Conservation (phyloP, 495 filamentous ascomycete genomes). For the Penicillium antarcticum region DNA sequence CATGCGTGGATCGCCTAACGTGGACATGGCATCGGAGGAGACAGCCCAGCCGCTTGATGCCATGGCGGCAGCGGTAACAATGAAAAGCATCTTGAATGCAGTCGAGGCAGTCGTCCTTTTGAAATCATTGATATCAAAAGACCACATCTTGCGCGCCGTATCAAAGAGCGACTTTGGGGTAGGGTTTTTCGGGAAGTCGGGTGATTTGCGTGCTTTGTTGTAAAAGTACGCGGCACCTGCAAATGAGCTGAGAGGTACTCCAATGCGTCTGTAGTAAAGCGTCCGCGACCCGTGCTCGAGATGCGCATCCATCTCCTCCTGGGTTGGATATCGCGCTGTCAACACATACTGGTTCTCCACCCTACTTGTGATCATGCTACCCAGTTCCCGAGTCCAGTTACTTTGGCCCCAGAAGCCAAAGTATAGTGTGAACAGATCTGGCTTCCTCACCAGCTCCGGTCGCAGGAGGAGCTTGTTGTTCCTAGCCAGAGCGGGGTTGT, state of each 20-base stretch:
- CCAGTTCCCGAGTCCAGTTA: slow-evolving; percentile 16
- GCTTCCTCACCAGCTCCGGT: slow-evolving; percentile 16
- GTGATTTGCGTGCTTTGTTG: slow-evolving; percentile 1
- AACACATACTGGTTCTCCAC: slow-evolving; percentile 18
- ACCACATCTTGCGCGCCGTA: not conserved
- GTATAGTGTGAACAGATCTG: slow-evolving; percentile 27
- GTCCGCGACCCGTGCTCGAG: slow-evolving; percentile 15
- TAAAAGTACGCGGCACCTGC: slow-evolving; percentile 8
- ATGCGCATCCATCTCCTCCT: slow-evolving; percentile 37
- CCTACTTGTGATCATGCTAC: slow-evolving; percentile 5
- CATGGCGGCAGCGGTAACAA: slow-evolving; percentile 4
- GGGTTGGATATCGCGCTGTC: slow-evolving; percentile 25
- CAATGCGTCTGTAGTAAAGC: slow-evolving; percentile 20
- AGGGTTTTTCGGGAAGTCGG: slow-evolving; percentile 7
- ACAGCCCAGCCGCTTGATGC: slow-evolving; percentile 4
- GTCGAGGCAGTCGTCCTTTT: not conserved
- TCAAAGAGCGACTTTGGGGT: not conserved
- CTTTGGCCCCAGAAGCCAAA: slow-evolving; percentile 26
- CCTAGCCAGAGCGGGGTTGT: slow-evolving; percentile 11
- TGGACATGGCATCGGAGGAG: slow-evolving; percentile 9
- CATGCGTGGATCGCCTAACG: slow-evolving; percentile 28
- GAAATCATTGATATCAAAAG: not conserved
- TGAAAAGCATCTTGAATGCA: slow-evolving; percentile 23
- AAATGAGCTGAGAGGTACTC: slow-evolving; percentile 15
- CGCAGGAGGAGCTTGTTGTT: slow-evolving; percentile 14